phyloP scores from a whole-genome alignment of 139 green algal genomes.

The Chlamydomonas incerta region DNA sequence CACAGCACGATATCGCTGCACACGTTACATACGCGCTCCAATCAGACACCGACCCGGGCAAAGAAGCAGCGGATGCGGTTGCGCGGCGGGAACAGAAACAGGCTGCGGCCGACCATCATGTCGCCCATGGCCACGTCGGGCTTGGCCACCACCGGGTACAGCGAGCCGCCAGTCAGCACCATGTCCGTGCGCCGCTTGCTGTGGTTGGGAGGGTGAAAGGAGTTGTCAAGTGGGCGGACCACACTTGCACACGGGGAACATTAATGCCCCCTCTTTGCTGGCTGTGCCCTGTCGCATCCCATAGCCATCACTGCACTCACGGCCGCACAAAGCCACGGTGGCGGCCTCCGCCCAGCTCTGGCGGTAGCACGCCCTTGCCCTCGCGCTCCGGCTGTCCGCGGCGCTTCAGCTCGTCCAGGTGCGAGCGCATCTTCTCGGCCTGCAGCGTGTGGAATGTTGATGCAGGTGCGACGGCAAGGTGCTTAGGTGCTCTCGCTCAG shows the following conservation, averaged over 20 bases:
- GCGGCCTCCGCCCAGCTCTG: not conserved
- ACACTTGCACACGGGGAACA: too few species aligned
- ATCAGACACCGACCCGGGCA: not conserved
- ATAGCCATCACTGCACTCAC: not conserved
- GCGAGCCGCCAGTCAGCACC: not conserved
- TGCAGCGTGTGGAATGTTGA: too few species aligned
- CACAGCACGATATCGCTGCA: too few species aligned
- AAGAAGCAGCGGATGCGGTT: not conserved
- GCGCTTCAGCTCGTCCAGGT: not conserved
- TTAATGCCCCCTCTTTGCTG: too few species aligned
- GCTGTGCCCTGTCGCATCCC: too few species aligned
- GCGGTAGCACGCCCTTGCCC: not conserved
- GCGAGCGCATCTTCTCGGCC: not conserved
- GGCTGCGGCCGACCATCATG: not conserved
- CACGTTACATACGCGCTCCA: too few species aligned
- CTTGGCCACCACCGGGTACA: not conserved
- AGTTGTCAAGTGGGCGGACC: too few species aligned
- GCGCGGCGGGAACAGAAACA: not conserved
- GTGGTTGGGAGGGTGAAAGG: too few species aligned
- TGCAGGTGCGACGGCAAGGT: not conserved
- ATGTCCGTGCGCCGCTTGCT: not conserved
- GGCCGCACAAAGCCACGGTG: not conserved
- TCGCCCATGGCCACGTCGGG: not conserved
- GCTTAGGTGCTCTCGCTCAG: too few species aligned
- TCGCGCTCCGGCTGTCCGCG: not conserved